Base-by-base conservation (phyloP, 2,329 filamentous ascomycete genomes). In the Scolecobasidium constrictum region DNA sequence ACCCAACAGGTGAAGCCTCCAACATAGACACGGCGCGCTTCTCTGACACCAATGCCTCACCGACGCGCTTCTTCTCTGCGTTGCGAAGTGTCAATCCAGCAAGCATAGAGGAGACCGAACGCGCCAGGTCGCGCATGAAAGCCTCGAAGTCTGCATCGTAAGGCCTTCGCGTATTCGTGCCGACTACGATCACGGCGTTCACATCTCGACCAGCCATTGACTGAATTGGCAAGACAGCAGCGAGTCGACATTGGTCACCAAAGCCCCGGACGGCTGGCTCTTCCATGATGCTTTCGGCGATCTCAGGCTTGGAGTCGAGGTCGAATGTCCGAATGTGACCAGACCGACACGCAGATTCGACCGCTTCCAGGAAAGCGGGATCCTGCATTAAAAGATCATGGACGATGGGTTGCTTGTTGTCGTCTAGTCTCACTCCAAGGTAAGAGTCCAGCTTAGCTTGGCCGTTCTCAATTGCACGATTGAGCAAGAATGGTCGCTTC, bases 41-140 rank as follows among this genome's bases (percentile, higher is more conserved):
- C 56, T 83, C 83, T 46, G 81, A 66, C 53, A 82, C 76, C 5
- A 81, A 70, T 0, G 79, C 81, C 53, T 83, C 79, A 49, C 81
- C 71, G 28, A 77, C 73, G 19, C 78, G 68, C 34, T 75, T 71
- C 50, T 68, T 78, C 54, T 84, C 78, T 46, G 83, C 78, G 53
- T 82, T 78, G 37, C 81, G 81, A 9, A 83, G 57, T 1, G 81
- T 75, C 2, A 81, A 78, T 0, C 78, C 82, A 2, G 78, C 78
- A 60, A 83, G 71, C 0, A 78, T 80, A 2, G 78, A 83, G 13
- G 76, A 42, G 3, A 42, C 20, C 6, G 33, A 20, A 3, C 40
- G 31, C 17, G 40, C 12, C 11, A 42, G 20, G 6, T 31, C 33
- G 82, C 76, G 72, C 31, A 82, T 68, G 49, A 83, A 83, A 2